Percentiles rank a stretch among this genome's conserved stretches.
Evolutionary conservation across 176 grass and related monocot genomes (phyloP).

Genomic region (Zea mays): DNA sequence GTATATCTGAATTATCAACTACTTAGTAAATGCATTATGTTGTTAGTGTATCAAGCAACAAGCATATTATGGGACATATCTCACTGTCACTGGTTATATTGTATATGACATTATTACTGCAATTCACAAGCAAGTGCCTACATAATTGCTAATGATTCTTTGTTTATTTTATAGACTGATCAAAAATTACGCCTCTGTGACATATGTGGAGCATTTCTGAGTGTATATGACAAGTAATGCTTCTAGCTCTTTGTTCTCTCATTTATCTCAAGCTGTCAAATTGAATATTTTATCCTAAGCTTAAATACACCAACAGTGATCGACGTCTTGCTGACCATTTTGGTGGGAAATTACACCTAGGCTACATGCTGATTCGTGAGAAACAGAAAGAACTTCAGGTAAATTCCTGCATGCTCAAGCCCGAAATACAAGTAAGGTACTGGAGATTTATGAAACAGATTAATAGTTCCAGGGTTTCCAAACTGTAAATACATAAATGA

Average conservation of each 20-base stretch:
- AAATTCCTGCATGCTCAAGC: constrained; percentile 21
- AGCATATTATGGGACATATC: too few species aligned
- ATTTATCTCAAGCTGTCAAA: constrained; percentile 1
- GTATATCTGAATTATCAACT: too few species aligned
- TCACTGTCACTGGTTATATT: too few species aligned
- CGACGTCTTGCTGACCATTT: constrained; percentile 99
- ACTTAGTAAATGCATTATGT: too few species aligned
- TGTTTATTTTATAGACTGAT: constrained; percentile 72
- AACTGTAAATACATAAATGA: constrained; percentile 12
- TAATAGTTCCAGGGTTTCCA: constrained; percentile 19
- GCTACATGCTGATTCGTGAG: constrained; percentile 94
- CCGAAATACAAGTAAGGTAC: constrained; percentile 6
- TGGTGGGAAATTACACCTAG: constrained; percentile 97
- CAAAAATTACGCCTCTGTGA: constrained; percentile 96
- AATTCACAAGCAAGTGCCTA: too few species aligned
- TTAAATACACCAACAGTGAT: constrained; percentile 54
- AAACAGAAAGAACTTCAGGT: constrained; percentile 90
- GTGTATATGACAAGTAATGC: constrained; percentile 78
- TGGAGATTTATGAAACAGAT: constrained; percentile 23
- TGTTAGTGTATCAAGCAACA: too few species aligned
- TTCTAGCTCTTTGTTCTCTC: neutral
- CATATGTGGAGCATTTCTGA: constrained; percentile 99
- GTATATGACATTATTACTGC: too few species aligned
- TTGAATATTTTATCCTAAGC: constrained; percentile 3
- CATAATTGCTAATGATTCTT: constrained; percentile 15